Percentiles rank a stretch among this genome's conserved stretches.
phyloP scores from a whole-genome alignment of 2,329 filamentous ascomycete genomes.

The Epichloe sp. region DNA sequence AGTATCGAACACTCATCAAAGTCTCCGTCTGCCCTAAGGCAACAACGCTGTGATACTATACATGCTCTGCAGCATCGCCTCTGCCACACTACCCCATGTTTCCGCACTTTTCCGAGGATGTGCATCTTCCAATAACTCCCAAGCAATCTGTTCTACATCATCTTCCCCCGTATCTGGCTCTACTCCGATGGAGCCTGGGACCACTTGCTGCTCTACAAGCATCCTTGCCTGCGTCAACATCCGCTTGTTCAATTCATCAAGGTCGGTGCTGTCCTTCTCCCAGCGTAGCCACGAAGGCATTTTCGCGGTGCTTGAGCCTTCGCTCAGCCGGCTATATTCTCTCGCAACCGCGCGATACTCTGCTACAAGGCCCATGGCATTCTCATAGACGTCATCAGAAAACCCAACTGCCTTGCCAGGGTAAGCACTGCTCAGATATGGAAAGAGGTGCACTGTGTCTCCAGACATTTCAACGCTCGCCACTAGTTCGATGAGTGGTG shows the following conservation, averaged over 20 bases:
- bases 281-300: constrained; percentile 19
- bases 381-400: background rate
- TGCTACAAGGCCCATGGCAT: constrained; percentile 5
- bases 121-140: constrained; percentile 18
- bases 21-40: constrained; percentile 1
- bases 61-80: constrained; percentile 16
- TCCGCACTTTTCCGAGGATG: constrained; percentile 10
- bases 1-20: background rate
- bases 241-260: constrained; percentile 16
- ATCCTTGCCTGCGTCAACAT: constrained; percentile 11
- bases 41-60: constrained; percentile 11
- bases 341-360: constrained; percentile 10
- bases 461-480: background rate
- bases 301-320: constrained; percentile 8
- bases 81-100: constrained; percentile 21
- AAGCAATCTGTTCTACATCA: constrained; percentile 20
- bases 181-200: constrained; percentile 11
- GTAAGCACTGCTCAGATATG: background rate
- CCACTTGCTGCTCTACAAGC: constrained; percentile 13
- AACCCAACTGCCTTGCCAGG: background rate
- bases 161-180: constrained; percentile 2
- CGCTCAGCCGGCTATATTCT: constrained; percentile 13
- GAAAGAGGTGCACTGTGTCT: background rate
- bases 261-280: constrained; percentile 19
- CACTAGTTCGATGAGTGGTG: background rate